Evolutionary conservation across 1,139 yeast genomes (phyloP).

Genomic region (Yarrowia galli): DNA sequence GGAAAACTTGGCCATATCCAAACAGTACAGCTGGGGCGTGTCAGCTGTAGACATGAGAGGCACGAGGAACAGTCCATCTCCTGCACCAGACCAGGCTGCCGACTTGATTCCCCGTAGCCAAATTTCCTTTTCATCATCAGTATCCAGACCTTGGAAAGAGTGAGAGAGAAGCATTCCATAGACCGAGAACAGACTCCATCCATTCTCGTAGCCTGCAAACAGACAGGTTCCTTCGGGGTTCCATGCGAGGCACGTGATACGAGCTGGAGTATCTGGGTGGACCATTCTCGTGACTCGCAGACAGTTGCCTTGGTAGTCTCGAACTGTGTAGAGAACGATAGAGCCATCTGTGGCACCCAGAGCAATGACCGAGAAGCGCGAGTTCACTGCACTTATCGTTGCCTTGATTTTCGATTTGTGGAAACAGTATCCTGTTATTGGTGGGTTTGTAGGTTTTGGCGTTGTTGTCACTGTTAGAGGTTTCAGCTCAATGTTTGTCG

Average conservation of each 20-base stretch:
- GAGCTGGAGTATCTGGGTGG: conserved; percentile 50
- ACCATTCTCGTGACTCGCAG: conserved; percentile 45
- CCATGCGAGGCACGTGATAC: conserved; percentile 47
- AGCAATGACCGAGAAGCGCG: conserved; percentile 51
- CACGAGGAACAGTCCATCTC: conserved; percentile 47
- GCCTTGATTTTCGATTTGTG: conserved; percentile 45
- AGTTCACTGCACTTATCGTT: conserved; percentile 48
- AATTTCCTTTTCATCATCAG: conserved; percentile 45
- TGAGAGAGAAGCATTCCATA: conserved; percentile 52
- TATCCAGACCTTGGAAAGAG: conserved; percentile 47
- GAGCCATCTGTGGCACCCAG: conserved; percentile 50
- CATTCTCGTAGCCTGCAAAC: conserved; percentile 51
- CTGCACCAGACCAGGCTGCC: conserved; percentile 50
- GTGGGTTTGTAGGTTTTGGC: background rate
- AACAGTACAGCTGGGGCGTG: conserved; percentile 44
- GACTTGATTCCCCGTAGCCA: conserved; percentile 50
- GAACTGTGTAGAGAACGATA: conserved; percentile 49
- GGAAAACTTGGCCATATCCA: conserved; percentile 50
- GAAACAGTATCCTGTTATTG: conserved; percentile 43
- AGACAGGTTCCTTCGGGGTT: conserved; percentile 51
- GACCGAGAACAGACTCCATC: conserved; percentile 53
- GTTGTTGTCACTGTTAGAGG: background rate
- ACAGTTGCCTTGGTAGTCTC: conserved; percentile 50
- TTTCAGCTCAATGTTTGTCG: background rate
- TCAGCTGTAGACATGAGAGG: conserved; percentile 40